phyloP scores from a whole-genome alignment of 2,329 filamentous ascomycete genomes.

The Aspergillus proliferans region DNA sequence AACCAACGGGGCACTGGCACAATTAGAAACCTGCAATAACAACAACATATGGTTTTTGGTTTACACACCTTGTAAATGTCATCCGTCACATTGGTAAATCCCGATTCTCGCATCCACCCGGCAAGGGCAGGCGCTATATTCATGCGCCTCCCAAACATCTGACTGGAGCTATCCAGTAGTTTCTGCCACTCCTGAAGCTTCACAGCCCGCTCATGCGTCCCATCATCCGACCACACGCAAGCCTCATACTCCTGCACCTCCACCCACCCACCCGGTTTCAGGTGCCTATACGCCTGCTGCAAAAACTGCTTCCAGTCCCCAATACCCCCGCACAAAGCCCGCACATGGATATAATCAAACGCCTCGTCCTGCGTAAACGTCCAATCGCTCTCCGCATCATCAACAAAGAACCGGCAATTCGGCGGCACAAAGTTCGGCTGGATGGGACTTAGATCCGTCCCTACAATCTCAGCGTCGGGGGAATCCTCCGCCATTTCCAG shows the following conservation, averaged over 20 bases:
- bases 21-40: conserved; percentile 4
- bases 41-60: not conserved
- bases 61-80: conserved; percentile 29
- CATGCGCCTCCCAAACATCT: conserved; percentile 29
- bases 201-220: conserved; percentile 18
- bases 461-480: conserved; percentile 30
- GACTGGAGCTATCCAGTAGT: conserved; percentile 24
- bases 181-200: conserved; percentile 24
- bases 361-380: conserved; percentile 29
- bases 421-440: conserved; percentile 39
- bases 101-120: conserved; percentile 23
- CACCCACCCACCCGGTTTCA: conserved; percentile 32
- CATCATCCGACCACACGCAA: conserved; percentile 26
- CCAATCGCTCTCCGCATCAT: conserved; percentile 38
- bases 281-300: conserved; percentile 24
- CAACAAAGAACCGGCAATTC: conserved; percentile 47
- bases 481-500: conserved; percentile 41
- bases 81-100: conserved; percentile 28
- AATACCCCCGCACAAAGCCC: conserved; percentile 33
- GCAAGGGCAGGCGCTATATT: conserved; percentile 26
- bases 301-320: conserved; percentile 27
- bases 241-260: conserved; percentile 31
- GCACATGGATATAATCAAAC: conserved; percentile 37
- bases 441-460: conserved; percentile 31
- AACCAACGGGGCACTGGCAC: conserved; percentile 26